These are phyloP conservation scores for Theileria parva DNA, from an alignment of 169 alveolate species.

Conservation along the genomic window DNA sequence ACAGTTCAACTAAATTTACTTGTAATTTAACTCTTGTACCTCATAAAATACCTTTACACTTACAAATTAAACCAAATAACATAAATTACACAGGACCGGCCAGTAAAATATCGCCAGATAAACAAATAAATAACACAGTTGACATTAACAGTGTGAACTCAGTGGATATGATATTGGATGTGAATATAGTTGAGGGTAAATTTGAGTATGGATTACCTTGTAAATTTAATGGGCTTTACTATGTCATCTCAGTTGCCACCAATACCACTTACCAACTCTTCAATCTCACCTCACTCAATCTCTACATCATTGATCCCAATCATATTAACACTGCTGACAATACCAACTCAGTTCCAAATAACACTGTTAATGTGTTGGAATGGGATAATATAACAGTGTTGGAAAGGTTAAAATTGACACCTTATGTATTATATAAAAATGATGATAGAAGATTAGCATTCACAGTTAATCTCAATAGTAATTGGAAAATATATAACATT, in stretches of 20 bases:
- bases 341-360: not conserved
- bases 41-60: slow-evolving; percentile 51
- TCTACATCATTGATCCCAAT: slow-evolving; percentile 59
- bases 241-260: slow-evolving; percentile 73
- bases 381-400: not conserved
- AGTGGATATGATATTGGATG: slow-evolving; percentile 63
- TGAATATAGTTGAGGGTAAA: slow-evolving; percentile 76
- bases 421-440: not conserved
- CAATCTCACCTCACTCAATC: slow-evolving; percentile 72
- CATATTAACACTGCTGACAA: slow-evolving; percentile 14
- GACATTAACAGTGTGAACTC: slow-evolving; percentile 53
- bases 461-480: not conserved
- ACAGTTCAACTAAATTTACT: slow-evolving; percentile 57
- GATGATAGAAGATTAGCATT: slow-evolving; percentile 14
- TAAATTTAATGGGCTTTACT: slow-evolving; percentile 78
- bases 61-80: slow-evolving; percentile 68
- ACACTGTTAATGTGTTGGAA: slow-evolving; percentile 39
- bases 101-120: slow-evolving; percentile 70
- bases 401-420: slow-evolving; percentile 1
- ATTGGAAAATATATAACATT: slow-evolving; percentile 6
- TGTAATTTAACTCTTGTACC: slow-evolving; percentile 54
- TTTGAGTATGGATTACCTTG: slow-evolving; percentile 79
- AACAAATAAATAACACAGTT: slow-evolving; percentile 65
- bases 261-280: slow-evolving; percentile 78
- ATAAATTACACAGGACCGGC: slow-evolving; percentile 69